Percentiles rank a stretch among this genome's conserved stretches.
Conservation (phyloP, 768 basidiomycete genomes). For the Lentinula detonsa region DNA sequence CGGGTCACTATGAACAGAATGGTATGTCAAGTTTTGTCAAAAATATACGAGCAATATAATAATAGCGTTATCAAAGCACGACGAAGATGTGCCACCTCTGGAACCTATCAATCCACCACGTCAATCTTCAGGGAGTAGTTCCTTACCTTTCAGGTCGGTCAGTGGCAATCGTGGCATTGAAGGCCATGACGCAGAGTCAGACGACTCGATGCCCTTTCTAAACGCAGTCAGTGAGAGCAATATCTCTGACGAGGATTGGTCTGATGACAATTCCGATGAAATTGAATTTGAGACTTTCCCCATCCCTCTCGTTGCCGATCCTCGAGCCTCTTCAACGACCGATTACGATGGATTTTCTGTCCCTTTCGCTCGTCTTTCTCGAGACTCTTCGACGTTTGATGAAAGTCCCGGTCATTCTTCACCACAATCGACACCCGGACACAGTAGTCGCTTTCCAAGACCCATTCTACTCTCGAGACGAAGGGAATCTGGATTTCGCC, state of each 20-base stretch:
- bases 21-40: not conserved
- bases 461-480: not conserved
- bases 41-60: not conserved
- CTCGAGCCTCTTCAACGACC: not conserved
- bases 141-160: not conserved
- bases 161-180: not conserved
- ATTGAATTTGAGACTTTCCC: not conserved
- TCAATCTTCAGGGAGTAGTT: not conserved
- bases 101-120: not conserved
- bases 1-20: not conserved
- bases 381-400: not conserved
- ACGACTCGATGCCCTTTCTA: constrained; percentile 28
- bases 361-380: not conserved
- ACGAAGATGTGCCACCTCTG: not conserved
- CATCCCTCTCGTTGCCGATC: not conserved
- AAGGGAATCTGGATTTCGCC: not conserved
- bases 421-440: not conserved
- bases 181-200: constrained; percentile 15
- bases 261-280: not conserved
- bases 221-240: constrained; percentile 29
- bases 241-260: constrained; percentile 6
- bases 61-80: not conserved
- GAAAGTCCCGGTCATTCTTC: not conserved
- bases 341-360: no score
- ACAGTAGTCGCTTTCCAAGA: not conserved